These are phyloP conservation scores for Neltuma alba DNA, from an alignment of 306 rosid genomes.

Conservation along the genomic window DNA sequence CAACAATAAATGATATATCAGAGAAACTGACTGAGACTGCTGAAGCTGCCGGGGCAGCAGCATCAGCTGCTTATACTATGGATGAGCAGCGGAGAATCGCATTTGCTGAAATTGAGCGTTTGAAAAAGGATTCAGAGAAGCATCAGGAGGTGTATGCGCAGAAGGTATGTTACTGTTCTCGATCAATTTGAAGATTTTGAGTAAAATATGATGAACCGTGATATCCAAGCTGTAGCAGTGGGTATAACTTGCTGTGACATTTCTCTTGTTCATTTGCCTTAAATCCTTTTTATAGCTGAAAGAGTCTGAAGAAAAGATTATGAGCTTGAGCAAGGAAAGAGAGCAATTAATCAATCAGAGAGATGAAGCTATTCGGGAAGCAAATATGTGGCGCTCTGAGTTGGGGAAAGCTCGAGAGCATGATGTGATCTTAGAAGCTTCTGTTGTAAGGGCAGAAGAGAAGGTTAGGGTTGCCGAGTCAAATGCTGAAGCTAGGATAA, in stretches of 20 bases:
- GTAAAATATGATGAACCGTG: slow-evolving; percentile 6
- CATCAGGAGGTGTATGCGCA: slow-evolving; percentile 57
- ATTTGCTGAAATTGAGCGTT: slow-evolving; percentile 74
- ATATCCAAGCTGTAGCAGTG: background rate
- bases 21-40: slow-evolving; percentile 96
- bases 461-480: slow-evolving; percentile 90
- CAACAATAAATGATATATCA: slow-evolving; percentile 89
- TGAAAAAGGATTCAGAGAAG: slow-evolving; percentile 68
- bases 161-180: slow-evolving; percentile 51
- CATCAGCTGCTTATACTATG: slow-evolving; percentile 90
- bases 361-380: slow-evolving; percentile 85
- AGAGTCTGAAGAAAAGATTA: slow-evolving; percentile 67
- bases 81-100: slow-evolving; percentile 88
- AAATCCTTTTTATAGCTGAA: slow-evolving; percentile 52
- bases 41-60: slow-evolving; percentile 99
- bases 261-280: slow-evolving; percentile 29
- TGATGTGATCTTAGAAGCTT: slow-evolving; percentile 85
- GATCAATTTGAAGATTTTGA: background rate
- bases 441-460: slow-evolving; percentile 90
- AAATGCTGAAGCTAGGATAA: slow-evolving; percentile 75
- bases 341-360: slow-evolving; percentile 78
- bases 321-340: slow-evolving; percentile 66
- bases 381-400: slow-evolving; percentile 96
- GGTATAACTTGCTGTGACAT: slow-evolving; percentile 17
- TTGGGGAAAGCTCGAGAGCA: slow-evolving; percentile 96